Base-by-base conservation (phyloP, 2,329 filamentous ascomycete genomes). In the Alternaria rosae region DNA sequence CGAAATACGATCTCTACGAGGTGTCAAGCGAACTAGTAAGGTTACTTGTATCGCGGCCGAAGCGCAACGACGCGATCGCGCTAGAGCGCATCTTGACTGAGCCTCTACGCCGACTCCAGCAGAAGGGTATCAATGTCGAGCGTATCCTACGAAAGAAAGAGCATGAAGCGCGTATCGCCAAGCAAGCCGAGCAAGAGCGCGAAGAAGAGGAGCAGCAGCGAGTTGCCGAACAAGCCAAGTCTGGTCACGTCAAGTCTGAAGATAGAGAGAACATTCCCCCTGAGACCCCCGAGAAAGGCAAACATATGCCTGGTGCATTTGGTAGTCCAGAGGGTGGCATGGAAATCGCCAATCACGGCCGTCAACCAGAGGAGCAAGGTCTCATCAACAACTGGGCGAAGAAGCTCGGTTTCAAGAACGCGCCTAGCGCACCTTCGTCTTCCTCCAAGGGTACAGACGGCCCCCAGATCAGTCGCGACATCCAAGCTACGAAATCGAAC, bases 81-180 rank as follows among this genome's bases (percentile, higher is more conserved):
- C 88, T 99, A 58, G 95, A 98, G 79, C 94, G 93, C 55, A 91
- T 99, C 65, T 82, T 99, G 38, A 94, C 92, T 60, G 89, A 95
- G 9, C 92, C 94, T 70, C 84, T 99, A 23, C 87, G 91, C 48
- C 90, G 94, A 54, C 82, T 99, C 42, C 90, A 92, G 71, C 89
- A 89, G 62, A 92, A 95, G 66, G 95, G 95, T 2, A 98, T 97
- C 83, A 98, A 99, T 69, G 95, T 99, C 41, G 93, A 97, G 74
- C 91, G 95, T 52, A 98, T 99, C 65, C 85, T 99, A 21, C 88
- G 92, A 38, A 91, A 91, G 56, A 96, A 96, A 81, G 93, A 91
- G 20, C 92, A 92, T 3, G 93, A 98, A 78, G 92, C 92, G 6
- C 88, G 92, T 54, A 89, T 98, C 67, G 93, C 93, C 0, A 94